Evolutionary conservation across 2,329 filamentous ascomycete genomes (phyloP).

Genomic region (Phoma sp.): DNA sequence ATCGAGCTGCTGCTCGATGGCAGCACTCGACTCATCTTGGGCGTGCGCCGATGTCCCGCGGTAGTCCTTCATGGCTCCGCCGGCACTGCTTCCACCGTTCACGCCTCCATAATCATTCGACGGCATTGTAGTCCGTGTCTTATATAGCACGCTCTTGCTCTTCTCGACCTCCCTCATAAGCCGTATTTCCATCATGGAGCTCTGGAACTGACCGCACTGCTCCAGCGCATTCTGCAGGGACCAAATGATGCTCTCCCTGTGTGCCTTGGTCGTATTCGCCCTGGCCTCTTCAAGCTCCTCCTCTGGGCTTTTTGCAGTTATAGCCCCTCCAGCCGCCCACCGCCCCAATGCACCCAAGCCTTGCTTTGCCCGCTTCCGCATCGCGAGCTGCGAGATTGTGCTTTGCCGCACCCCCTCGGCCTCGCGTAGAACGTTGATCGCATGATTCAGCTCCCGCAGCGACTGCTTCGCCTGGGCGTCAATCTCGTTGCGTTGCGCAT

Average conservation of each 20-base stretch:
- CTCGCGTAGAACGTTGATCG: constrained; percentile 78
- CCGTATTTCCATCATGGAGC: constrained; percentile 90
- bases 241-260: constrained; percentile 84
- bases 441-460: constrained; percentile 81
- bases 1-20: constrained; percentile 67
- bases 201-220: constrained; percentile 77
- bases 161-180: constrained; percentile 85
- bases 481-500: constrained; percentile 82
- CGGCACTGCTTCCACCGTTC: constrained; percentile 22
- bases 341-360: constrained; percentile 72
- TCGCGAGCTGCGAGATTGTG: constrained; percentile 72
- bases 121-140: constrained; percentile 56
- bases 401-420: constrained; percentile 83
- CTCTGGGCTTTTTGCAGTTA: constrained; percentile 64
- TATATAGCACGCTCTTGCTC: constrained; percentile 83
- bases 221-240: constrained; percentile 78
- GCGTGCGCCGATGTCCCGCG: constrained; percentile 30
- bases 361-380: constrained; percentile 68
- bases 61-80: constrained; percentile 28
- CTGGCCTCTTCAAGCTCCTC: constrained; percentile 75
- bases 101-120: constrained; percentile 28
- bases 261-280: constrained; percentile 68
- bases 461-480: constrained; percentile 86
- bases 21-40: constrained; percentile 33
- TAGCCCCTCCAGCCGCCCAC: constrained; percentile 65